Evolutionary conservation across 1,284 basidiomycete species (phyloP), one percentile per base, ranked within the genome.

Genomic region (Schizophyllum commune): DNA sequence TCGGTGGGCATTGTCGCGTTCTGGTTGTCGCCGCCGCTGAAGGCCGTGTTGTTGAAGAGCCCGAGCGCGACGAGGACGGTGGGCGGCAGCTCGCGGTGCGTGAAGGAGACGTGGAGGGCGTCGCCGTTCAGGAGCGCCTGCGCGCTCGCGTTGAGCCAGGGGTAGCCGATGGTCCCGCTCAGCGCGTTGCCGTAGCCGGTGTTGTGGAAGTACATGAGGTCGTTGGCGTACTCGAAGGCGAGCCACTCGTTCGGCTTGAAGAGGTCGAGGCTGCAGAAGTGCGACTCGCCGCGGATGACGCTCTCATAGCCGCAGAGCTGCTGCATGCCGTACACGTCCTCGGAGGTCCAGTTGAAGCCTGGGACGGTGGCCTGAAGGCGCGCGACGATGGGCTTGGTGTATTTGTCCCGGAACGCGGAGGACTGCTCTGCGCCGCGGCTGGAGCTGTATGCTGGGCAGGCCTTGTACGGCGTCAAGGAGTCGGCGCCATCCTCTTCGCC

Each of bases 301-400:
- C 39, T 47, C 81, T 95, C 92, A 67, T 94, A 94, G 7, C 91
- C 85, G 68, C 92, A 94, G 72, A 89, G 78, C 71, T 91, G 84
- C 68, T 92, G 89, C 77, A 91, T 81, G 7, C 76, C 78, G 64
- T 84, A 89, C 1, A 90, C 77, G 68, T 96, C 92, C 65, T 87
- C 83, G 52, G 87, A 80, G 8, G 79, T 80, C 53, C 96, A 71
- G 9, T 86, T 77, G 62, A 88, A 86, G 0, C 92, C 94, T 2
- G 79, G 66, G 55, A 89, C 68, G 65, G 84, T 73, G 15, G 76
- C 73, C 62, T 85, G 78, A 5, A 96, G 71, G n/a, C 94, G 80
- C 60, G 39, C 39, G 13, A 47, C 13, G 39, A 47, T 47, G 39
- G 39, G 39, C 39, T 47, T 47, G 39, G 39, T 47, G 39, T 47